phyloP scores from a whole-genome alignment of 176 grass and related monocot genomes.

The Eleusine indica region DNA sequence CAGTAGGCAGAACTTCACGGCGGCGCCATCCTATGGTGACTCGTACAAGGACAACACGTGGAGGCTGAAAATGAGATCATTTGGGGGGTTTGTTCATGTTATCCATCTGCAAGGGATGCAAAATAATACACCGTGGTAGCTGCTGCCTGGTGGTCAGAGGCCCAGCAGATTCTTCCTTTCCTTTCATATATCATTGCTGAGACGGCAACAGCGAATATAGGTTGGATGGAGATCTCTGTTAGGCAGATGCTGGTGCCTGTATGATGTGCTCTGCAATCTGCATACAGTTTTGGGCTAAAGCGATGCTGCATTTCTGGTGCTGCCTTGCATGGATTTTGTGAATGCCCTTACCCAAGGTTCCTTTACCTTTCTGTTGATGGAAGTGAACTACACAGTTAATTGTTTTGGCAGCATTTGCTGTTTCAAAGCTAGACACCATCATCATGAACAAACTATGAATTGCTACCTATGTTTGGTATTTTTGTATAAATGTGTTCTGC shows the following conservation, averaged over 20 bases:
- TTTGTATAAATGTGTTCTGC: background rate
- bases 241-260: constrained; percentile 25
- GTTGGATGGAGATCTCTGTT: constrained; percentile 42
- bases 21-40: constrained; percentile 27
- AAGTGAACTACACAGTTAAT: constrained; percentile 22
- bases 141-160: constrained; percentile 19
- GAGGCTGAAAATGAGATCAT: constrained; percentile 33
- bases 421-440: constrained; percentile 17
- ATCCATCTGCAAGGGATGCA: constrained; percentile 41
- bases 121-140: constrained; percentile 41
- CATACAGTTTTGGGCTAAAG: constrained; percentile 36
- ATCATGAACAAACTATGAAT: constrained; percentile 28
- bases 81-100: constrained; percentile 27
- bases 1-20: constrained; percentile 31
- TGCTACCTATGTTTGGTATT: background rate
- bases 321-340: constrained; percentile 57
- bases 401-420: constrained; percentile 35
- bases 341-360: constrained; percentile 9
- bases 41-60: constrained; percentile 33
- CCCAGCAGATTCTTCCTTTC: constrained; percentile 27
- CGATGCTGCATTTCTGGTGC: constrained; percentile 41
- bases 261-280: constrained; percentile 16
- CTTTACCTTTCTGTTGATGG: constrained; percentile 24
- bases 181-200: constrained; percentile 38
- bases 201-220: constrained; percentile 22